Base-by-base conservation (phyloP, 2,329 filamentous ascomycete genomes). In the Penicillium freii region DNA sequence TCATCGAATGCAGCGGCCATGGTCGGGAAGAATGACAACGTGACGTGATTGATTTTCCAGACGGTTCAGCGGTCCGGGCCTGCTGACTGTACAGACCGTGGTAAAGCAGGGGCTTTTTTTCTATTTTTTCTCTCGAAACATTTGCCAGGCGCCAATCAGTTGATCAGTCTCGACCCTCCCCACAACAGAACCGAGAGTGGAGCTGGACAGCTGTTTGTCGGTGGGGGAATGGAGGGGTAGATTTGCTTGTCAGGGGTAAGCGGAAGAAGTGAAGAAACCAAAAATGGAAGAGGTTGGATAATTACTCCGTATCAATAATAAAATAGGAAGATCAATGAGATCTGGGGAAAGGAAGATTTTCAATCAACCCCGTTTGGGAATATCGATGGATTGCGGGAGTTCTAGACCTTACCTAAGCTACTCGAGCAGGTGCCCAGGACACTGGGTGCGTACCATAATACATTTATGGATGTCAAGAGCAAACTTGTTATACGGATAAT, bases 1-100 rank as follows among this genome's bases (percentile, higher is more conserved):
- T 92, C 89, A 72, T 92, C 88, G 74, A 89, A 89, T 66, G 73
- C 73, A 59, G 73, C 72, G 56, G 73, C 73, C 73, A 75, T 75
- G 61, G 61, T 70, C 58, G 56, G 57, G 66, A 62, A 58, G 31
- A 52, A 61, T 62, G 66, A 65, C 64, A 71, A 67, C 68, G 71
- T 73, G 71, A 73, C 71, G 71, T 73, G 69, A 71, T 70, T 63
- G 68, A 71, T 71, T 70, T 68, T 62, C 62, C 19, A 42, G 46
- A 49, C 59, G 62, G 63, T 52, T 63, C 60, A 51, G 54, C 54
- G 59, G 56, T 56, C 50, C 58, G 52, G 43, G 40, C 38, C 52
- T 61, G 62, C 63, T 64, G 63, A 63, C 62, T 67, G 59, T 63
- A 51, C 59, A 54, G 43, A 53, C 53, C 60, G 56, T 61, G 54